Percentiles rank a stretch among this genome's conserved stretches.
phyloP scores from a whole-genome alignment of 2,329 filamentous ascomycete species.

The Fusarium chlamydosporum region DNA sequence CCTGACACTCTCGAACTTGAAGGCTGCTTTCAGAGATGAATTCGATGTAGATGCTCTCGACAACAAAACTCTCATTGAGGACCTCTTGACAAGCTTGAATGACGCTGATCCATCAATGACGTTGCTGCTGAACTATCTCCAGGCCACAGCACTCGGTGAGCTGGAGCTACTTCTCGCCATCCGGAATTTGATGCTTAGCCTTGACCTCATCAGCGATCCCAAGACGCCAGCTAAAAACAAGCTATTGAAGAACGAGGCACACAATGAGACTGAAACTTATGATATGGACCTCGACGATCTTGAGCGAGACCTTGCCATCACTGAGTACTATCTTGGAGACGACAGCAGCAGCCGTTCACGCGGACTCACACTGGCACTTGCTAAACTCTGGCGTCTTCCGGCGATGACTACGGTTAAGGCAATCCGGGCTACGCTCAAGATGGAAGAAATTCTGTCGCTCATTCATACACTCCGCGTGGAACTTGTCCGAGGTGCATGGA shows the following conservation, averaged over 20 bases:
- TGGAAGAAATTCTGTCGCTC: slow-evolving; percentile 77
- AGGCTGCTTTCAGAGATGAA: slow-evolving; percentile 68
- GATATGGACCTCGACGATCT: slow-evolving; percentile 71
- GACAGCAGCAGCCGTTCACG: slow-evolving; percentile 74
- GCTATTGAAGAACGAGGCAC: slow-evolving; percentile 52
- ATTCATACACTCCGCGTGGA: slow-evolving; percentile 81
- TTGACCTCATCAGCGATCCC: slow-evolving; percentile 69
- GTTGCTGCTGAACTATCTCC: slow-evolving; percentile 75
- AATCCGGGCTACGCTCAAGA: slow-evolving; percentile 73
- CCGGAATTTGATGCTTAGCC: slow-evolving; percentile 75
- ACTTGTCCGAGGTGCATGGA: slow-evolving; percentile 82
- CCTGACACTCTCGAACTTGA: slow-evolving; percentile 71
- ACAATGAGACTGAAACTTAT: slow-evolving; percentile 54
- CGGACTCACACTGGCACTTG: slow-evolving; percentile 76
- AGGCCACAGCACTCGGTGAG: slow-evolving; percentile 74
- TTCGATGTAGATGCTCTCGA: slow-evolving; percentile 61
- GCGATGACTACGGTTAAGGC: slow-evolving; percentile 71
- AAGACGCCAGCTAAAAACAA: slow-evolving; percentile 53
- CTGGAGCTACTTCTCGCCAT: slow-evolving; percentile 77
- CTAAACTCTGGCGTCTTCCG: slow-evolving; percentile 77
- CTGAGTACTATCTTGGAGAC: slow-evolving; percentile 75
- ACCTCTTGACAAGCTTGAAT: slow-evolving; percentile 73
- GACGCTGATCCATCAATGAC: slow-evolving; percentile 78
- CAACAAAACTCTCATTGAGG: slow-evolving; percentile 66
- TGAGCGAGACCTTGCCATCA: slow-evolving; percentile 76